Base-by-base conservation (phyloP, 1,139 yeast genomes). In the Yamadazyma pseudoaaseri region DNA sequence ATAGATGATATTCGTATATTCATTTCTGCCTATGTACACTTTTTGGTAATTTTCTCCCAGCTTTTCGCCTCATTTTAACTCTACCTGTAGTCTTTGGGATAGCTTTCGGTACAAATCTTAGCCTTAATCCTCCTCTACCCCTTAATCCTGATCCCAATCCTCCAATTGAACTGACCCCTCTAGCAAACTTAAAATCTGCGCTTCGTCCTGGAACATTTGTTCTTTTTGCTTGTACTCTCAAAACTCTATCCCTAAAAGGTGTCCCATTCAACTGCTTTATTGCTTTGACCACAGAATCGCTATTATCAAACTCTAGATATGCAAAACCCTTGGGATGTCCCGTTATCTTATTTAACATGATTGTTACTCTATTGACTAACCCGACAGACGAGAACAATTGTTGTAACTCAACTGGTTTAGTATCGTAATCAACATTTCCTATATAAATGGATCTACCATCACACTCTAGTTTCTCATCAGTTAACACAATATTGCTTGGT, bases 271-370 rank as follows among this genome's bases (percentile, higher is more conserved):
- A 68, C 1, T 62, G 56, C 7, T 73, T 73, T 27, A 85, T 67
- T 1, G 95, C 94, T 43, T 76, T 70, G 13, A 75, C 63, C 2
- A 85, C 92, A 3, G 74, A 69, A 12, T 73, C 73, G 2, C 73
- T 73, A 49, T 78, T 81, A 22, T 80, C 76, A 54, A 84, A 86
- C 54, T 86, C 96, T 47, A 86, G 73, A 56, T 86, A 86, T 1
- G 95, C 96, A 60, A 73, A 86, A 4, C 96, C 96, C 56, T 83
- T 85, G 26, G 96, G 94, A 43, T 73, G 79, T 2, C 95, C 94
- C 0, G 90, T 79, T 50, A 62, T 66, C 51, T 79, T 80, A 61
- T 86, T 84, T 44, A 74, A 66, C 56, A 84, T 62, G 35, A 90
- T 84, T 1, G 96, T 90, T 25, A 90, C 90, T 47, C 97, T 70